These are phyloP conservation scores for Tylopilus intermedius DNA, from an alignment of 768 basidiomycete genomes.

Conservation along the genomic window DNA sequence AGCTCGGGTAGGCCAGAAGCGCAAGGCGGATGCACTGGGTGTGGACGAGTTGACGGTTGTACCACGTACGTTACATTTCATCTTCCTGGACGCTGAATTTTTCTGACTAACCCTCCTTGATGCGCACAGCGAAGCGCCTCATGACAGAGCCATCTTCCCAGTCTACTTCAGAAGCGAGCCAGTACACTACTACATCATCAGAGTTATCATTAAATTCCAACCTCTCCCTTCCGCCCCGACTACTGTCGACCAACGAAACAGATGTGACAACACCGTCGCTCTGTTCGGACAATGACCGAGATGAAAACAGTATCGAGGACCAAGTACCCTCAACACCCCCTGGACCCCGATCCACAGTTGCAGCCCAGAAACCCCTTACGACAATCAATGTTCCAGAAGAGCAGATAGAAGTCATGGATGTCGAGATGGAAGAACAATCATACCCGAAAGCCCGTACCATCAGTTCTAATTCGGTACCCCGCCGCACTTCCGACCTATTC, in stretches of 20 bases:
- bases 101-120: constrained; percentile 1
- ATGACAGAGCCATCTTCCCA: constrained; percentile 27
- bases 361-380: background rate
- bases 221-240: constrained; percentile 15
- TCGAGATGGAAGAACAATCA: constrained; percentile 31
- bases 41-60: constrained; percentile 26
- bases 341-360: constrained; percentile 24
- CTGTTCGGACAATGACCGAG: constrained; percentile 65
- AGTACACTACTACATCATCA: constrained; percentile 9
- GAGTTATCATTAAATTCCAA: constrained; percentile 25
- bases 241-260: constrained; percentile 34
- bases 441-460: constrained; percentile 11
- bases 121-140: constrained; percentile 37
- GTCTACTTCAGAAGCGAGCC: constrained; percentile 18
- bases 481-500: constrained; percentile 39
- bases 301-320: constrained; percentile 47
- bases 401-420: constrained; percentile 32
- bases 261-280: constrained; percentile 61
- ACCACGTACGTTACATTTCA: constrained; percentile 30
- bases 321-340: constrained; percentile 48
- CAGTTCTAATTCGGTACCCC: constrained; percentile 7
- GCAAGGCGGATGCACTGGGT: constrained; percentile 24
- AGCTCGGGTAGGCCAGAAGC: constrained; percentile 26
- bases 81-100: background rate
- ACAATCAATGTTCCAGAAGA: constrained; percentile 1